These are phyloP conservation scores for Ophiocordyceps robertsii DNA, from an alignment of 2,329 filamentous ascomycete genomes.

Conservation along the genomic window DNA sequence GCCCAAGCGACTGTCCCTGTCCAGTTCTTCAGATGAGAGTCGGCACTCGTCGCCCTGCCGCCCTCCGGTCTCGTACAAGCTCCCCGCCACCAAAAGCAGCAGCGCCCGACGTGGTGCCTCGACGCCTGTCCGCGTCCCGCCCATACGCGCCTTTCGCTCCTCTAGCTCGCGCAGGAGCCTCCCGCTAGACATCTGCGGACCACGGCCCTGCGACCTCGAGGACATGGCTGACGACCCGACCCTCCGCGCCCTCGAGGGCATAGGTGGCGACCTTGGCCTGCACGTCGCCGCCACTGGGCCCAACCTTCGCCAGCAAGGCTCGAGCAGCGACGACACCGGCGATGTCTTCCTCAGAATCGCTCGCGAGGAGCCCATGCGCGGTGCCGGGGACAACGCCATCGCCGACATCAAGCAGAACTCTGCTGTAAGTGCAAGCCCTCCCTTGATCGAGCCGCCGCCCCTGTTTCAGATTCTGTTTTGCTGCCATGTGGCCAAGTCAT, in stretches of 20 bases:
- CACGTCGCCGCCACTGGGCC: conserved; percentile 13
- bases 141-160: conserved; percentile 42
- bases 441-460: not conserved
- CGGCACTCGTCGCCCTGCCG: conserved; percentile 22
- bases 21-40: conserved; percentile 33
- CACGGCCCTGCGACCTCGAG: conserved; percentile 28
- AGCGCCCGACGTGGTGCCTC: conserved; percentile 13
- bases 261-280: conserved; percentile 10
- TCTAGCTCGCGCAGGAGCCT: conserved; percentile 43
- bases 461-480: not conserved
- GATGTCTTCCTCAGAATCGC: conserved; percentile 48
- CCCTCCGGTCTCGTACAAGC: conserved; percentile 37
- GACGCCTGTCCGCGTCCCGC: conserved; percentile 30
- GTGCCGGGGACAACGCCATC: conserved; percentile 19
- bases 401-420: conserved; percentile 21
- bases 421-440: conserved; percentile 29
- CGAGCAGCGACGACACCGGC: conserved; percentile 37
- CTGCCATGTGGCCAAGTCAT: not conserved
- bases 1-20: conserved; percentile 26
- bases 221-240: conserved; percentile 36
- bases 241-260: conserved; percentile 36
- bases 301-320: conserved; percentile 12
- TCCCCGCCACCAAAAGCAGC: conserved; percentile 18
- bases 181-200: conserved; percentile 33
- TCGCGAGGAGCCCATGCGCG: conserved; percentile 33